Conservation (phyloP, 345 rosid genomes). For the Cochlearia excelsa region DNA sequence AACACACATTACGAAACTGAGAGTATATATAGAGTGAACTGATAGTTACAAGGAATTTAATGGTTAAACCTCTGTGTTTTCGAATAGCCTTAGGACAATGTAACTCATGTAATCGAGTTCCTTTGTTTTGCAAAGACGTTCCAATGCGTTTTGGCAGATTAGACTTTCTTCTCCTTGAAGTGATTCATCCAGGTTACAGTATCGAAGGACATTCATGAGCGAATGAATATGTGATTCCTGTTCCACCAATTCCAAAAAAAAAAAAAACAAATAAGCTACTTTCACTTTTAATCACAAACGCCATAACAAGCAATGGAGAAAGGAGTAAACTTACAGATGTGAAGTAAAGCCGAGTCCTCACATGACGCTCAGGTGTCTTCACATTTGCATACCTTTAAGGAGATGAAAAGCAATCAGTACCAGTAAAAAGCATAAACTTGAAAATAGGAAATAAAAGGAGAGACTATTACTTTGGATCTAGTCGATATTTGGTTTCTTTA, state of each 20-base stretch:
- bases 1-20: not conserved
- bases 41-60: not conserved
- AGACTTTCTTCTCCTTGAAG: conserved; percentile 95
- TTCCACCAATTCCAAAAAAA: not conserved
- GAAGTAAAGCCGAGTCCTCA: conserved; percentile 94
- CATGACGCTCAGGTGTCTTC: conserved; percentile 93
- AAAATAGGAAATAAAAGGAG: not conserved
- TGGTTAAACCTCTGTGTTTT: conserved; percentile 58
- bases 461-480: conserved; percentile 77
- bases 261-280: not conserved
- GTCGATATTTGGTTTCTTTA: conserved; percentile 90
- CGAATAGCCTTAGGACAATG: conserved; percentile 89
- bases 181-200: conserved; percentile 93
- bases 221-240: conserved; percentile 99
- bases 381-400: conserved; percentile 85
- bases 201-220: conserved; percentile 89
- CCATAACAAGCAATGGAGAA: conserved; percentile 3
- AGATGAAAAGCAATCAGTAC: conserved; percentile 8
- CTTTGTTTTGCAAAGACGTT: conserved; percentile 72
- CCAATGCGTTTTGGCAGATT: conserved; percentile 67
- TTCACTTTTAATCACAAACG: not conserved
- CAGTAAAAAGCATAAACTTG: not conserved
- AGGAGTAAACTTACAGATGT: conserved; percentile 70
- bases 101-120: conserved; percentile 99
- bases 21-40: not conserved